These are phyloP conservation scores for Rhynchospora breviuscula DNA, from an alignment of 176 grass and related monocot genomes.

Conservation along the genomic window DNA sequence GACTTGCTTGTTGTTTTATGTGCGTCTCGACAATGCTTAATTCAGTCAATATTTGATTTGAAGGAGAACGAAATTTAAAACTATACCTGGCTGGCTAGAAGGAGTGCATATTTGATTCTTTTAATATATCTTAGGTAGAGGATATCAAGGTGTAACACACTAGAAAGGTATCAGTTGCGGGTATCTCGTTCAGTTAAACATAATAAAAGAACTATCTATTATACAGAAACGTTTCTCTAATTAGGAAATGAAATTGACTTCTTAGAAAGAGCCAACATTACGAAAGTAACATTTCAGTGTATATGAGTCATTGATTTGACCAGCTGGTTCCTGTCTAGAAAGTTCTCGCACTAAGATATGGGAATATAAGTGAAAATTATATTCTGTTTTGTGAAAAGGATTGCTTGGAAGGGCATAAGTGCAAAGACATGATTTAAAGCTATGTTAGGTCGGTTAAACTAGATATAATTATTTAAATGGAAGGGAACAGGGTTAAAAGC, in stretches of 20 bases:
- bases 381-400: too few species aligned
- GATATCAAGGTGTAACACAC: background rate
- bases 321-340: background rate
- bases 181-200: background rate
- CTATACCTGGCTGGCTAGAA: background rate
- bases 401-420: background rate
- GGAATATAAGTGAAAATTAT: background rate
- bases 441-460: background rate
- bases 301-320: background rate
- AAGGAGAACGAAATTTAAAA: too few species aligned
- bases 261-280: background rate
- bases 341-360: too few species aligned
- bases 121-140: background rate
- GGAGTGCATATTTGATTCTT: background rate
- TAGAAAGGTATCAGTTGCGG: background rate
- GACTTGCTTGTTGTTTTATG: too few species aligned
- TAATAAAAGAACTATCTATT: background rate
- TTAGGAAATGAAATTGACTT: background rate
- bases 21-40: too few species aligned
- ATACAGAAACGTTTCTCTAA: background rate
- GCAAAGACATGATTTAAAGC: background rate
- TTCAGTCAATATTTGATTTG: too few species aligned
- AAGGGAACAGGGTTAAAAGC: background rate
- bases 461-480: slow-evolving; percentile 1
- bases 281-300: background rate